Base-by-base conservation (phyloP, 148 eudicot species). In the Vaccinium vitisidaea region DNA sequence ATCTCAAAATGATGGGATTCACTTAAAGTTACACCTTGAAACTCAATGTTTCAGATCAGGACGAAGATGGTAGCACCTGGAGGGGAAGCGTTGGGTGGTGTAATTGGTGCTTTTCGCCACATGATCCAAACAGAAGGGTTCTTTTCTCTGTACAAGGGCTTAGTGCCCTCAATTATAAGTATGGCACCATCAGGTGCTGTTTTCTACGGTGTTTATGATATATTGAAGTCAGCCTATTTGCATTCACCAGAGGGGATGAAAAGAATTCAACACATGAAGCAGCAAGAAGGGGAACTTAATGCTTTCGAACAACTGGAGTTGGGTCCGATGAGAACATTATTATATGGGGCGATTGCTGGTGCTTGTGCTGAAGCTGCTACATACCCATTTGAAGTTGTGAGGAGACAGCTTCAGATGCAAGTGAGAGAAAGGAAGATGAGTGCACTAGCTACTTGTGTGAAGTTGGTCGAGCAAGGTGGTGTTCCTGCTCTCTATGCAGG, bases 111-210 rank as follows among this genome's bases (percentile, higher is more conserved):
- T 78, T 95, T 93, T 71, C 91, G 89, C 77, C 92, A 97, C 83
- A 92, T 95, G 90, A 93, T 97, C 84, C 91, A 87, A 87, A 93
- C 95, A 43, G 99, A 97, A 90, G 99, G 99, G 69, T 94, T 97
- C 88, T 93, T 97, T 56, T 94, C 99, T 84, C 96, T 95, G 39
- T 97, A 97, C 86, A 97, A 95, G 88, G 99, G 99, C 74, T 87
- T 97, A 89, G 92, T 88, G 49, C 99, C 99, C 23, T 97, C 99
- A 15, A 88, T 97, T 83, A 88, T 94, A 70, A 93, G 97, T 90
- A 95, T 97, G 98, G 98, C 98, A 81, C 98, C 99, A 84, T 94
- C 99, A 50, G 99, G 98, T 48, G 98, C 99, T 48, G 98, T 97
- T 84, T 95, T 92, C 87, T 97, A 97, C 84, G 98, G 99, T 80